phyloP scores from a whole-genome alignment of 768 basidiomycete genomes.

The Leccinum longicurvipes region DNA sequence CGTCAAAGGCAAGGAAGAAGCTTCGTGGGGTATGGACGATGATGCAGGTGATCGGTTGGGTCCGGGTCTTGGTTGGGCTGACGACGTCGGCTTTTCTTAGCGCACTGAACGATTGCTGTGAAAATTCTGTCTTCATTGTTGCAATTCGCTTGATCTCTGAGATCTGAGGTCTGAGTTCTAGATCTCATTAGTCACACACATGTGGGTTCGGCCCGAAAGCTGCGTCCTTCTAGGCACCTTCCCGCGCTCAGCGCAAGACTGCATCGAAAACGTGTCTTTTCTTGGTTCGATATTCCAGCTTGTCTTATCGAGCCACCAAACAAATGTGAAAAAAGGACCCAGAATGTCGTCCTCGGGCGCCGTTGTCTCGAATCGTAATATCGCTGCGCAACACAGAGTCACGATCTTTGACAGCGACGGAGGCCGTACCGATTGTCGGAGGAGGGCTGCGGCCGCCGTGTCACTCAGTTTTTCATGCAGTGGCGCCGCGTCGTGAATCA shows the following conservation, averaged over 20 bases:
- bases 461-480: too few species aligned
- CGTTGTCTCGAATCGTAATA: conserved; percentile 1
- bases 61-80: conserved; percentile 23
- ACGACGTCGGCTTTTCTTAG: conserved; percentile 25
- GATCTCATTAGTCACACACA: not conserved
- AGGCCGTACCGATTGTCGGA: not conserved
- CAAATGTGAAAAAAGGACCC: not conserved
- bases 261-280: not conserved
- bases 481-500: too few species aligned
- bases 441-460: too few species aligned
- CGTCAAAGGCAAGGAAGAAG: conserved; percentile 29
- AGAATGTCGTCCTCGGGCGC: not conserved
- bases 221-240: too few species aligned
- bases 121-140: not conserved
- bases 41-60: conserved; percentile 24
- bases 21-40: conserved; percentile 29
- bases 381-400: not conserved
- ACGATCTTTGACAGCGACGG: not conserved
- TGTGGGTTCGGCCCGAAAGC: not conserved
- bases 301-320: not conserved
- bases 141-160: not conserved
- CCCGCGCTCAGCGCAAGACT: not conserved
- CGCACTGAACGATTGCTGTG: not conserved
- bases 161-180: not conserved
- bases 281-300: not conserved